Conservation (phyloP, 192 early-diverging fungal species). For the Rhizophlyctis rosea region DNA sequence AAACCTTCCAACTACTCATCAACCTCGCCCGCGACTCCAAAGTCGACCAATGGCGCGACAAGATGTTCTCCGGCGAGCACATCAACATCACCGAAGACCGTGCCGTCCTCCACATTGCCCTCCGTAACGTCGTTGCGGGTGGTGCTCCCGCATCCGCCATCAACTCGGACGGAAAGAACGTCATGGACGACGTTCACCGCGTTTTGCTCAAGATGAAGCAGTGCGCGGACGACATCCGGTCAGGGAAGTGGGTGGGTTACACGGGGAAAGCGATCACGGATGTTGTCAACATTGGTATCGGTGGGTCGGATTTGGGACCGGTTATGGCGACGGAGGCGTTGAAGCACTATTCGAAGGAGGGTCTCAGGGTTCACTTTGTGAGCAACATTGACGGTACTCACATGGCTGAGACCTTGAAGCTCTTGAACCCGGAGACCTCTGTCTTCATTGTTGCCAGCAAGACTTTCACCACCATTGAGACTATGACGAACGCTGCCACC, state of each 20-base stretch:
- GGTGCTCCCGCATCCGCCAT: too few species aligned
- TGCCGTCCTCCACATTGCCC: slow-evolving; percentile 92
- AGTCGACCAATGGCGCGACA: slow-evolving; percentile 81
- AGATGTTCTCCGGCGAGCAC: slow-evolving; percentile 92
- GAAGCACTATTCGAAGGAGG: slow-evolving; percentile 82
- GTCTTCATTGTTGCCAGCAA: slow-evolving; percentile 96
- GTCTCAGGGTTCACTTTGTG: slow-evolving; percentile 89
- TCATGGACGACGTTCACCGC: slow-evolving; percentile 91
- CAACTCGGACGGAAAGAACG: slow-evolving; percentile 81
- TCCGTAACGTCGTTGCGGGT: slow-evolving; percentile 78
- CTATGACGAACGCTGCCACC: slow-evolving; percentile 92
- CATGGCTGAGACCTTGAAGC: slow-evolving; percentile 88
- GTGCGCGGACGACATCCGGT: slow-evolving; percentile 79
- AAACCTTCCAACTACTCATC: slow-evolving; percentile 76
- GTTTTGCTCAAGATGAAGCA: slow-evolving; percentile 92
- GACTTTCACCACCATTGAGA: slow-evolving; percentile 99
- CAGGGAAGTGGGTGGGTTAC: slow-evolving; percentile 93
- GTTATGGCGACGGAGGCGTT: slow-evolving; percentile 99
- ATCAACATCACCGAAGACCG: slow-evolving; percentile 98
- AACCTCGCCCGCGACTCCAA: slow-evolving; percentile 79
- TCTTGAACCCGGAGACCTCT: slow-evolving; percentile 78
- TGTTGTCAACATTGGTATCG: slow-evolving; percentile 98
- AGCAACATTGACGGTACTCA: slow-evolving; percentile 98
- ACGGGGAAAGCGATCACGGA: slow-evolving; percentile 92
- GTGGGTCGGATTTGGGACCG: slow-evolving; percentile 95